Base-by-base conservation (phyloP, 1,139 yeast species). In the Pichia cactophila region DNA sequence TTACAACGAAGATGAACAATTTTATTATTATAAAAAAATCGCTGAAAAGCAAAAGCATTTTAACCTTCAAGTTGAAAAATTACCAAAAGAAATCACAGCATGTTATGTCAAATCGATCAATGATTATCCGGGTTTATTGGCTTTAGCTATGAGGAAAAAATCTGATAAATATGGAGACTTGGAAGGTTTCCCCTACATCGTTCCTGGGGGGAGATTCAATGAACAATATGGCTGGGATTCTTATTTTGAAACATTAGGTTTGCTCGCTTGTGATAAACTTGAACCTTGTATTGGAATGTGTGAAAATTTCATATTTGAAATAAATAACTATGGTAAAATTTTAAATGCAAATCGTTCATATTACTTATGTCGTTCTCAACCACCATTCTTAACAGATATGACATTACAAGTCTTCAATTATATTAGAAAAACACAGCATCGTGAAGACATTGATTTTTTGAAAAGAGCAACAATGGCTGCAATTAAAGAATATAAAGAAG, bases 161-260 rank as follows among this genome's bases (percentile, higher is more conserved):
- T 53, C 61, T 8, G 56, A 55, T 16, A 45, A 47, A 31, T 58
- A 58, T 46, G 63, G 54, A 11, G 64, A 62, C 54, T 65, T 86
- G 46, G 70, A 77, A 42, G 87, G 88, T 33, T 83, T 79, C 61
- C 96, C 96, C 0, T 92, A 90, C 64, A 86, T 88, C 26, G 98
- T 92, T 11, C 98, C 98, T 0, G 98, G 98, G 16, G 98, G 98
- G 23, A 73, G 98, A 55, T 92, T 92, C 67, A 94, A 94, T 67
- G 98, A 92, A 67, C 75, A 89, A 50, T 92, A 92, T 61, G 98
- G 98, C 9, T 92, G 98, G 98, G 98, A 92, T 66, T 88, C 97
- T 1, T 92, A 92, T 64, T 86, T 94, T 84, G 92, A 86, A 63
- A 80, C 95, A 0, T 68, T 90, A 33, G 98, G 98, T 1, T 72